These are phyloP conservation scores for Nectriaceae sp. DNA, from an alignment of 2,329 filamentous ascomycete species.

Conservation along the genomic window DNA sequence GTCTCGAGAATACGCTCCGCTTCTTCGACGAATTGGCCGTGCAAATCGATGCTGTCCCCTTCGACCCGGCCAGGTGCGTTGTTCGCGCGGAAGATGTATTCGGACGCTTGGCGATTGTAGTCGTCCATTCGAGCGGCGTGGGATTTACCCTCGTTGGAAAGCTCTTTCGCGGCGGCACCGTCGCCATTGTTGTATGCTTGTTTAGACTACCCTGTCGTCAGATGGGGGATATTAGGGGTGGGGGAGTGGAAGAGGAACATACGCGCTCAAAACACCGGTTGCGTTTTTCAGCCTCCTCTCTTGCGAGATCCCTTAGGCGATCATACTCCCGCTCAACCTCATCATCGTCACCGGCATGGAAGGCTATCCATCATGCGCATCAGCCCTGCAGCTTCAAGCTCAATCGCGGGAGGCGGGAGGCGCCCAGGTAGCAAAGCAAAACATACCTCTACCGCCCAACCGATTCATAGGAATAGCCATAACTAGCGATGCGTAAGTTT, in stretches of 20 bases:
- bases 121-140: conserved; percentile 84
- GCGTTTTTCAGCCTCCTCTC: conserved; percentile 77
- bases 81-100: conserved; percentile 95
- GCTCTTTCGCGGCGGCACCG: conserved; percentile 77
- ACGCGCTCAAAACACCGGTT: conserved; percentile 75
- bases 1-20: conserved; percentile 88
- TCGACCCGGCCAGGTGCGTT: conserved; percentile 76
- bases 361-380: conserved; percentile 52
- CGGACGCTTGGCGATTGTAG: conserved; percentile 88
- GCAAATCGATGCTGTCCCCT: conserved; percentile 86
- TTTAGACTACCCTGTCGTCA: conserved; percentile 53
- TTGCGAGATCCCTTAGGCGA: conserved; percentile 80
- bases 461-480: conserved; percentile 42
- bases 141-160: conserved; percentile 81
- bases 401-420: no score
- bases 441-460: conserved; percentile 44
- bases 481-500: conserved; percentile 3
- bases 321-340: conserved; percentile 87
- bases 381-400: neutral
- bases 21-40: conserved; percentile 93
- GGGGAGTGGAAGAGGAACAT: conserved; percentile 27
- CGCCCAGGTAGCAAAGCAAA: neutral
- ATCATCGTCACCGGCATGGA: conserved; percentile 69
- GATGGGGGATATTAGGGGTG: neutral
- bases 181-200: conserved; percentile 84